Evolutionary conservation across 2,329 filamentous ascomycete species (phyloP), one percentile per base, ranked within the genome.

Genomic region (Neofusicoccum sp.): DNA sequence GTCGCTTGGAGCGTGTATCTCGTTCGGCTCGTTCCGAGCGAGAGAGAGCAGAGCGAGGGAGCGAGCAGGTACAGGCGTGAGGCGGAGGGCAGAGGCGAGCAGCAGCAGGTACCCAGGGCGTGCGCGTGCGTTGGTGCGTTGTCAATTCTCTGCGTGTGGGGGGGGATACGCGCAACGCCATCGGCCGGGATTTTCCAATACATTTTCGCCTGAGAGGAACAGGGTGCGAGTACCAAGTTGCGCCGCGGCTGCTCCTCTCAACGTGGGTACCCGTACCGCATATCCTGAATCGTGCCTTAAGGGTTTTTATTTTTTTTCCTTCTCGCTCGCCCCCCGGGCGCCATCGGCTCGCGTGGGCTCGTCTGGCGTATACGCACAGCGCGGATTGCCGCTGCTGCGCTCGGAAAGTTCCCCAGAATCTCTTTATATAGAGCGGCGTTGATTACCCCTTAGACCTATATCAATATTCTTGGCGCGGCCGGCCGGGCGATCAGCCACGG

Each of bases 341-440:
- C 47, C n/a, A 33, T 22, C 22, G 28, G 31, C 31, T 22, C 33
- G 49, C 34, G 34, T 37, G 49, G 14, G 48, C 22, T 29, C 28
- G 29, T 49, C 45, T 39, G 49, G 39, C 49, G 49, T 52, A 52
- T 36, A 11, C n/a, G 33, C 14, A 22, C 22, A 22, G 37, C 50
- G 28, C 45, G 45, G 45, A 47, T 47, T 31, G n/a, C 45, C 28
- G 29, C n/a, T 14, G 28, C 29, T 49, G 33, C 45, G 45, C 33
- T 36, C 41, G 54, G 54, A 45, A 58, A 45, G 54, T 58, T 58
- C 54, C 54, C 54, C 54, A 58, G 54, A 22, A 58, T 58, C 41
- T 58, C 41, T 45, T 45, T 28, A 58, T 58, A 45, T 58, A 45
- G 54, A 36, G 33, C 54, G 54, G 54, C 54, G 54, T 16, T 58